Evolutionary conservation across 2,329 filamentous ascomycete species (phyloP).

Genomic region (Dactylellina parvicollis): DNA sequence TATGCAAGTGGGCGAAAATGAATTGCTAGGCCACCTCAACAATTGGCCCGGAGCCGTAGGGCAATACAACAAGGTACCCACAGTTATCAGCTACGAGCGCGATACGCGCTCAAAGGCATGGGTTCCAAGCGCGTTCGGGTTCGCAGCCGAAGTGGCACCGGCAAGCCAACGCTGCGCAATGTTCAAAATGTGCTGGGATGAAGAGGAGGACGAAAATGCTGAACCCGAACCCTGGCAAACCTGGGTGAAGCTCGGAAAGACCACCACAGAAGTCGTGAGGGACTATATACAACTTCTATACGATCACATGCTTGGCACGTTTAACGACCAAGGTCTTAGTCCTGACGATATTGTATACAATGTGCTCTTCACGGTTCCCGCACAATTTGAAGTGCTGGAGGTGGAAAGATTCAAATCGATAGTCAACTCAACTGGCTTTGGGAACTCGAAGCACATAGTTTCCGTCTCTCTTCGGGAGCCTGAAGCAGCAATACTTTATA

Average conservation of each 20-base stretch:
- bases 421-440: neutral
- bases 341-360: slow-evolving; percentile 4
- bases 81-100: slow-evolving; percentile 9
- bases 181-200: slow-evolving; percentile 17
- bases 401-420: slow-evolving; percentile 17
- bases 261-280: neutral
- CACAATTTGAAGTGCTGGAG: slow-evolving; percentile 4
- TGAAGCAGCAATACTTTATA: slow-evolving; percentile 11
- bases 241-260: slow-evolving; percentile 2
- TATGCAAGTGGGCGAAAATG: slow-evolving; percentile 14
- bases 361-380: slow-evolving; percentile 8
- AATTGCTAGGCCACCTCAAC: slow-evolving; percentile 16
- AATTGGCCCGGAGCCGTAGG: slow-evolving; percentile 1
- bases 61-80: slow-evolving; percentile 9
- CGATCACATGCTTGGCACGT: slow-evolving; percentile 7
- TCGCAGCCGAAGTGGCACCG: slow-evolving; percentile 8
- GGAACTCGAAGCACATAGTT: neutral
- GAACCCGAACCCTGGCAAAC: neutral
- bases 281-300: slow-evolving; percentile 9
- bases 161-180: slow-evolving; percentile 9
- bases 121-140: slow-evolving; percentile 8
- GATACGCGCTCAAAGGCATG: neutral
- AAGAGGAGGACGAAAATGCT: neutral
- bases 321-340: neutral
- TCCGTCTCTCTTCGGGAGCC: slow-evolving; percentile 2